Conservation (phyloP, 768 basidiomycete genomes). For the Boletus huronensis region DNA sequence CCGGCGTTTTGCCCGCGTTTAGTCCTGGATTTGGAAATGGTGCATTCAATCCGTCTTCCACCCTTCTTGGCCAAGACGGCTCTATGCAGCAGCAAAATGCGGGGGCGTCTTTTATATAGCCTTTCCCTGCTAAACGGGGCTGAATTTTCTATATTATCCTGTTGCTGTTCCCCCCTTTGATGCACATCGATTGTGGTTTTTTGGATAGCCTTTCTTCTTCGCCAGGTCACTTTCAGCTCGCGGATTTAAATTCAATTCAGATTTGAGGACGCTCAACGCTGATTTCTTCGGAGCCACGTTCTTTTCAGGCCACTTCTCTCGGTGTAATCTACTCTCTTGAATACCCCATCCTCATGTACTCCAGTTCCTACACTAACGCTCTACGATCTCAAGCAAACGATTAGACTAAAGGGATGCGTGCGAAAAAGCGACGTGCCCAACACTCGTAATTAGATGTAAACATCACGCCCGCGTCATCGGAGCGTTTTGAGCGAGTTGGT, state of each 20-base stretch:
- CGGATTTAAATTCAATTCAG: slow-evolving; percentile 12
- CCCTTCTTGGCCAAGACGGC: slow-evolving; percentile 14
- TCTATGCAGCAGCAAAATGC: slow-evolving; percentile 40
- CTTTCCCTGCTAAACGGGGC: slow-evolving; percentile 10
- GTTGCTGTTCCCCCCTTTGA: not conserved
- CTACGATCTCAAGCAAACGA: not conserved
- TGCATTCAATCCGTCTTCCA: slow-evolving; percentile 25
- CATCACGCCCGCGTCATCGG: slow-evolving; percentile 17
- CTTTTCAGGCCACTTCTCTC: not conserved
- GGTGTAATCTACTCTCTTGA: slow-evolving; percentile 26
- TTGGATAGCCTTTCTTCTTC: slow-evolving; percentile 1
- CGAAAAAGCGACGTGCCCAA: not conserved
- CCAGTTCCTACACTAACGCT: not conserved
- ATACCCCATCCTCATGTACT: slow-evolving; percentile 18
- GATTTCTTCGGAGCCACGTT: slow-evolving; percentile 6
- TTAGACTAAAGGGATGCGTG: not conserved
- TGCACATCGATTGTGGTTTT: not conserved
- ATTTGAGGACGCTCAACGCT: slow-evolving; percentile 4
- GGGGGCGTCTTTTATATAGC: slow-evolving; percentile 49
- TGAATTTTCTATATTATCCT: not conserved
- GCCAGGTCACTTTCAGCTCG: not conserved
- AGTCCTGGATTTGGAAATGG: slow-evolving; percentile 17
- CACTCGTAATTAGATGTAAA: slow-evolving; percentile 12
- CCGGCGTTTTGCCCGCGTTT: slow-evolving; percentile 5
- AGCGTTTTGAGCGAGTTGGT: slow-evolving; percentile 1